Evolutionary conservation across 1,284 basidiomycete species (phyloP).

Genomic region (Ustilago crameri): DNA sequence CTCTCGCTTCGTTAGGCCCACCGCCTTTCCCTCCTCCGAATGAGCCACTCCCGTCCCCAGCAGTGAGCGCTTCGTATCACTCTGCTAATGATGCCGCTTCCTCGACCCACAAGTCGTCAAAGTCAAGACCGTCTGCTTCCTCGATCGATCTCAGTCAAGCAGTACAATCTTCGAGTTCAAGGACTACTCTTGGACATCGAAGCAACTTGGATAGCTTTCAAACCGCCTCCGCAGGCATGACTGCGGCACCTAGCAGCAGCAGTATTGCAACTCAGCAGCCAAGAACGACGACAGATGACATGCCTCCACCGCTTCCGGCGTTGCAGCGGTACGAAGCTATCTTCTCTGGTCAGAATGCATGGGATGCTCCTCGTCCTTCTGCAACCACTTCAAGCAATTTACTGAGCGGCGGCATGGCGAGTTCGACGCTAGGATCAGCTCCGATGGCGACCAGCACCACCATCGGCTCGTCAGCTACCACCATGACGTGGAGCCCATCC

Average conservation of each 20-base stretch:
- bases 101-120: slow-evolving; percentile 7
- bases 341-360: slow-evolving; percentile 22
- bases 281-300: slow-evolving; percentile 5
- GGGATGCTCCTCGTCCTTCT: slow-evolving; percentile 4
- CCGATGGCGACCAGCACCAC: slow-evolving; percentile 34
- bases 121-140: slow-evolving; percentile 24
- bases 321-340: slow-evolving; percentile 36
- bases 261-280: slow-evolving; percentile 13
- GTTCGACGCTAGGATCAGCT: slow-evolving; percentile 15
- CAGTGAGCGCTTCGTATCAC: slow-evolving; percentile 29
- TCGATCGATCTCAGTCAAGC: slow-evolving; percentile 35
- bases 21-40: slow-evolving; percentile 48
- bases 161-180: slow-evolving; percentile 20
- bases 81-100: slow-evolving; percentile 22
- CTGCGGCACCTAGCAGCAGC: slow-evolving; percentile 15
- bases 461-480: slow-evolving; percentile 21
- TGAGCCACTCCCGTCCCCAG: slow-evolving; percentile 40
- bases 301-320: slow-evolving; percentile 24
- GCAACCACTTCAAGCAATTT: slow-evolving; percentile 8
- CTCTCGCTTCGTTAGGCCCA: slow-evolving; percentile 31
- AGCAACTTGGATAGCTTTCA: slow-evolving; percentile 41
- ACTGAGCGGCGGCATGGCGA: slow-evolving; percentile 1
- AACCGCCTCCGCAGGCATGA: slow-evolving; percentile 41
- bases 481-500: slow-evolving; percentile 39
- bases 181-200: slow-evolving; percentile 22